These are phyloP conservation scores for Miamiensis avidus DNA, from an alignment of 169 alveolate genomes.

Conservation along the genomic window DNA sequence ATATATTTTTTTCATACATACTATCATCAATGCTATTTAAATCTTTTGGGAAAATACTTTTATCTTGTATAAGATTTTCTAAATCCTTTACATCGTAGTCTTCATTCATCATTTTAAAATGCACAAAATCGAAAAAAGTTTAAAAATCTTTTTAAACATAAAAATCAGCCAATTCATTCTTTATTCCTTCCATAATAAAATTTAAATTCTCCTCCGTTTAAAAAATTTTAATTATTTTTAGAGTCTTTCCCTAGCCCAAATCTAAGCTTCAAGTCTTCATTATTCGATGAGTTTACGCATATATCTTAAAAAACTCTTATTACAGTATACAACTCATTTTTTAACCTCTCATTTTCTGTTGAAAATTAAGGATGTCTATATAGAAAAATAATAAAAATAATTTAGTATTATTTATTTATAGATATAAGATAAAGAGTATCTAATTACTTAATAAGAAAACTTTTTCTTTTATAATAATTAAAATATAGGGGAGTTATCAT, in stretches of 20 bases:
- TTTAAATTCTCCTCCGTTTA: background rate
- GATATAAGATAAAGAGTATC: no score
- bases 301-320: background rate
- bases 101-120: background rate
- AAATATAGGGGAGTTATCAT: background rate
- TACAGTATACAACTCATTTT: background rate
- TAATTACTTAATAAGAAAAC: background rate
- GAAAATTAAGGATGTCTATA: background rate
- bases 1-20: background rate
- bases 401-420: background rate
- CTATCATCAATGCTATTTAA: background rate
- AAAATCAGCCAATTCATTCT: background rate
- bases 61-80: no score
- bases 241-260: background rate
- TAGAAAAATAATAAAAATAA: no score
- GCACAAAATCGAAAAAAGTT: background rate
- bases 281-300: background rate
- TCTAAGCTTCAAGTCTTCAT: background rate
- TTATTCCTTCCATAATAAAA: background rate
- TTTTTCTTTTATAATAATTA: background rate
- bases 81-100: background rate
- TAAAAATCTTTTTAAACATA: background rate
- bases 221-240: no score
- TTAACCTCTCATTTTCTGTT: background rate
- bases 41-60: background rate